Evolutionary conservation across 768 basidiomycete genomes (phyloP), one percentile per base, ranked within the genome.

Genomic region (Russula lepida): DNA sequence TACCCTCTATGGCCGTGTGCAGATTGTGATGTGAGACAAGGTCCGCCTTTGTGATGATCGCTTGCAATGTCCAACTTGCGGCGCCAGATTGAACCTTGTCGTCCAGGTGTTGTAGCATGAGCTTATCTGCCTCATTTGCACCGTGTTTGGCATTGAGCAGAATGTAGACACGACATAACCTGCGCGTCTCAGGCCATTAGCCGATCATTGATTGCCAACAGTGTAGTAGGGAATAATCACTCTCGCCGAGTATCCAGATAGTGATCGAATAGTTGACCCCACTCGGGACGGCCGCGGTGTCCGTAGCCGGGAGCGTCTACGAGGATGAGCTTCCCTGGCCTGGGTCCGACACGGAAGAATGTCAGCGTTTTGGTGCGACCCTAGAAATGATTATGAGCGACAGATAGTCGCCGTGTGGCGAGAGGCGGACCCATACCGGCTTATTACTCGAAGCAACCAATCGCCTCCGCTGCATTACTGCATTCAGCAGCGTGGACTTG

Each of bases 241-340:
- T 84, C 76, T 67, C 80, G 71, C 19, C 89, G 82, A 41, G 74
- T 80, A 56, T 77, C 69, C 15, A 89, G 63, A 67, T 90, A 92
- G 44, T 79, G 72, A 56, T 86, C 76, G 69, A 91, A 89, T 4
- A 88, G 65, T 28, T 74, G 69, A 1, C 90, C 89, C 89, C 89
- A 92, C 71, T 89, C 86, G 35, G 78, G 77, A 46, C 86, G 79
- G 13, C 90, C 89, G 56, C 87, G 77, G 9, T 78, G 73, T 51
- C 90, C 90, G 69, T 92, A 92, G 17, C 90, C 89, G 3, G 90
- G 90, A 13, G 89, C 80, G 67, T 92, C 90, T 11, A 92, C 89
- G 3, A 92, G 72, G 23, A 89, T 69, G 35, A 88, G 74, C 41
- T 81, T 77, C 33, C 83, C 82, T 9, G 74, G 71, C 19, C 64